Conservation (phyloP, 1,139 yeast genomes). For the Komagataea norvegica region DNA sequence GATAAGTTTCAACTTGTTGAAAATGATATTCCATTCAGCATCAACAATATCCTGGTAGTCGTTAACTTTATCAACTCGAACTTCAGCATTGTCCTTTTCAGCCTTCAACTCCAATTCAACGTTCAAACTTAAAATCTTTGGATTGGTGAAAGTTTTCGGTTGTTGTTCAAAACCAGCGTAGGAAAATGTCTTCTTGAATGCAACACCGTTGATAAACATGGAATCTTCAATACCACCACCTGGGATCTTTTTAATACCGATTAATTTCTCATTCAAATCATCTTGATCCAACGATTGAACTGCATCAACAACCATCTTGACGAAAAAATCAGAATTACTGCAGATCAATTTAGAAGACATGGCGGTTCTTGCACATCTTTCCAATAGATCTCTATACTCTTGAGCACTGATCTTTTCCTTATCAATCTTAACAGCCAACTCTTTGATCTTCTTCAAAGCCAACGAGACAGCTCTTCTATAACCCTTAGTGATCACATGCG, state of each 20-base stretch:
- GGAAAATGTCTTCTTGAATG: slow-evolving; percentile 93
- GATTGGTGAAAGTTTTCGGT: slow-evolving; percentile 76
- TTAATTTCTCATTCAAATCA: slow-evolving; percentile 81
- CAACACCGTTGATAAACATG: slow-evolving; percentile 85
- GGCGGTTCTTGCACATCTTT: slow-evolving; percentile 93
- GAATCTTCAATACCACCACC: slow-evolving; percentile 98
- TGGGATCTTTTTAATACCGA: slow-evolving; percentile 91
- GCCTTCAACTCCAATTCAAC: slow-evolving; percentile 96
- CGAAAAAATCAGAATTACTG: slow-evolving; percentile 81
- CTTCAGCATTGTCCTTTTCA: slow-evolving; percentile 99
- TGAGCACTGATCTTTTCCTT: slow-evolving; percentile 32
- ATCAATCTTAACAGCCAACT: slow-evolving; percentile 68
- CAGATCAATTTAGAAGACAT: slow-evolving; percentile 93
- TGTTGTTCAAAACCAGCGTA: slow-evolving; percentile 99
- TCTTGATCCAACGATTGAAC: slow-evolving; percentile 80
- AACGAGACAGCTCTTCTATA: slow-evolving; percentile 76
- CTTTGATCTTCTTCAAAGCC: slow-evolving; percentile 69
- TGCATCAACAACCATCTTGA: slow-evolving; percentile 95
- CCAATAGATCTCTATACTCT: slow-evolving; percentile 61
- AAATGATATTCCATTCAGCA: slow-evolving; percentile 96
- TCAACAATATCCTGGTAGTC: slow-evolving; percentile 96
- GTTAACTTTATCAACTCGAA: slow-evolving; percentile 85
- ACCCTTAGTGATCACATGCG: slow-evolving; percentile 85
- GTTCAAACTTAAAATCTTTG: slow-evolving; percentile 80
- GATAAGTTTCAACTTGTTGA: slow-evolving; percentile 79